Evolutionary conservation across 306 rosid genomes (phyloP).

Genomic region (Rubus parviflorus): DNA sequence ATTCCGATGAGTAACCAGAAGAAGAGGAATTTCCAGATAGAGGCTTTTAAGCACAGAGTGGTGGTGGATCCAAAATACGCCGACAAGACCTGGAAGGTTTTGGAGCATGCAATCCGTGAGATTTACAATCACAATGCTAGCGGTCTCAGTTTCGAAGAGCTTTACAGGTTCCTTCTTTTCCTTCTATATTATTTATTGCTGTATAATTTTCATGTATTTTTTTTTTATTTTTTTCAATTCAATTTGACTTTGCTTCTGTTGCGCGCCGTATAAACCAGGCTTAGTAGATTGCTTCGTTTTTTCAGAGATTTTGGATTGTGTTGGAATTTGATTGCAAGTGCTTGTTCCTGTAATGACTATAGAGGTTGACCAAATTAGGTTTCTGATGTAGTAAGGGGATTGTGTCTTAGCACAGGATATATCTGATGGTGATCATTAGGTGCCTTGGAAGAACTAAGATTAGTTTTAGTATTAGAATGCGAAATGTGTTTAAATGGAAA

Average conservation of each 20-base stretch:
- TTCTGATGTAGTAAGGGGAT: not conserved
- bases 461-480: not conserved
- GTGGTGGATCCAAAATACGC: conserved; percentile 95
- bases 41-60: conserved; percentile 90
- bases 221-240: not conserved
- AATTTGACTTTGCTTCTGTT: not conserved
- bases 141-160: conserved; percentile 96
- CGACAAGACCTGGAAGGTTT: conserved; percentile 90
- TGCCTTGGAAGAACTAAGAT: not conserved
- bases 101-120: conserved; percentile 83
- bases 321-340: not conserved
- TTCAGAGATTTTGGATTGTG: not conserved
- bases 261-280: not conserved
- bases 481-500: conserved; percentile 15
- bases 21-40: conserved; percentile 92
- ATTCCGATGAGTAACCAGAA: conserved; percentile 77
- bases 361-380: not conserved
- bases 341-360: not conserved
- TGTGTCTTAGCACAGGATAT: not conserved
- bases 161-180: conserved; percentile 64
- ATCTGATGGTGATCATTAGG: not conserved
- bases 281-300: not conserved
- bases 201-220: not conserved
- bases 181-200: not conserved
- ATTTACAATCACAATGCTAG: conserved; percentile 95